Conservation (phyloP, 1,284 basidiomycete species). For the Trichosporon sp. region DNA sequence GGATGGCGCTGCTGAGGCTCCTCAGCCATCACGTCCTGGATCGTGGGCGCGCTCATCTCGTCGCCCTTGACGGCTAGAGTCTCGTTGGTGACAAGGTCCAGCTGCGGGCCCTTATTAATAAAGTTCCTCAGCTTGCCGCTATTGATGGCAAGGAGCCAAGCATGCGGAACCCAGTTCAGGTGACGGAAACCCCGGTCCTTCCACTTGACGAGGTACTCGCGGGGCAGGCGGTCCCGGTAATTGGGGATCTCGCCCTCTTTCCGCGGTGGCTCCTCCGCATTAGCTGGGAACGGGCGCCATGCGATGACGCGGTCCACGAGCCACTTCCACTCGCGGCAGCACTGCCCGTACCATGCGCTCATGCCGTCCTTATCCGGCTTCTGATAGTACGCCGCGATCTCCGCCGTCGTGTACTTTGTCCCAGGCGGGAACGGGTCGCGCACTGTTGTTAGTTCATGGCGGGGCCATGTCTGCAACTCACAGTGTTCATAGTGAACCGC, state of each 20-base stretch:
- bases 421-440: constrained; percentile 20
- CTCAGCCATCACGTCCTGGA: constrained; percentile 41
- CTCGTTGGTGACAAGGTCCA: constrained; percentile 58
- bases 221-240: constrained; percentile 61
- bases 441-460: constrained; percentile 21
- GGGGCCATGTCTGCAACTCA: constrained; percentile 15
- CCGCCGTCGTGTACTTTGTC: constrained; percentile 17
- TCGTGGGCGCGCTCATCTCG: constrained; percentile 44
- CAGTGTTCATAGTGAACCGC: constrained; percentile 71
- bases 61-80: constrained; percentile 45
- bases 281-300: constrained; percentile 73
- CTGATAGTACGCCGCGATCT: constrained; percentile 58
- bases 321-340: constrained; percentile 70
- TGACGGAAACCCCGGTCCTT: constrained; percentile 67
- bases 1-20: constrained; percentile 14
- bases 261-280: constrained; percentile 56
- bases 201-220: constrained; percentile 91
- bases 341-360: constrained; percentile 68
- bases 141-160: constrained; percentile 70
- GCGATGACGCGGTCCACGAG: constrained; percentile 78
- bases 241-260: constrained; percentile 53
- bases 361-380: constrained; percentile 22
- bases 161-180: constrained; percentile 77
- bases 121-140: constrained; percentile 68
- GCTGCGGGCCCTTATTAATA: constrained; percentile 62